These are phyloP conservation scores for Pythium oligandrum DNA, from an alignment of 352 stramenopile genomes.

Conservation along the genomic window DNA sequence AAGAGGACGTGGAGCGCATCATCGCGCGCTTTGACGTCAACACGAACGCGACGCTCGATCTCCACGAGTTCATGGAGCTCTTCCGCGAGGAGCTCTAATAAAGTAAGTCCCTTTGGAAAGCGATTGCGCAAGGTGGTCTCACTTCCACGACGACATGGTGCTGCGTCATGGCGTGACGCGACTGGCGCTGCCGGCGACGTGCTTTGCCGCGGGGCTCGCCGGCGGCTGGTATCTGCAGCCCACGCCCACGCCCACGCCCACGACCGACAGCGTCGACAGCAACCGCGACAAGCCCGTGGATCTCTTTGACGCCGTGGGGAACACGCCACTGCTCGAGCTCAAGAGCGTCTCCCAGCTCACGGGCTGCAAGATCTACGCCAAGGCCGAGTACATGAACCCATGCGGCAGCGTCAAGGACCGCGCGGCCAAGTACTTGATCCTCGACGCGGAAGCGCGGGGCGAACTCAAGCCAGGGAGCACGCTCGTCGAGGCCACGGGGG, in stretches of 20 bases:
- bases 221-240: constrained; percentile 5
- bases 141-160: neutral
- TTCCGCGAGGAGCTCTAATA: constrained; percentile 63
- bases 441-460: constrained; percentile 85
- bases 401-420: constrained; percentile 94
- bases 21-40: constrained; percentile 75
- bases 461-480: constrained; percentile 66
- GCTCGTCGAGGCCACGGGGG: constrained; percentile 81
- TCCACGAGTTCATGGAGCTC: constrained; percentile 77
- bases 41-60: constrained; percentile 65
- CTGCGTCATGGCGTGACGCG: constrained; percentile 11
- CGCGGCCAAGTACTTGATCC: constrained; percentile 90
- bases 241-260: neutral
- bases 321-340: constrained; percentile 73
- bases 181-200: constrained; percentile 16
- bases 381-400: constrained; percentile 88
- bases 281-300: constrained; percentile 41
- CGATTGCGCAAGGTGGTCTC: neutral
- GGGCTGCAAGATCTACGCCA: constrained; percentile 70
- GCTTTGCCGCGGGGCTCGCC: constrained; percentile 19
- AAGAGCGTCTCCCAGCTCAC: constrained; percentile 62
- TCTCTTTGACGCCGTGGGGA: constrained; percentile 61
- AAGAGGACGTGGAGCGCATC: constrained; percentile 62
- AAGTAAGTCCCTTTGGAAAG: constrained; percentile 2
- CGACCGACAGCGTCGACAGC: neutral